Conservation (phyloP, 208 protist genomes). For the Leishmania amazonensis region DNA sequence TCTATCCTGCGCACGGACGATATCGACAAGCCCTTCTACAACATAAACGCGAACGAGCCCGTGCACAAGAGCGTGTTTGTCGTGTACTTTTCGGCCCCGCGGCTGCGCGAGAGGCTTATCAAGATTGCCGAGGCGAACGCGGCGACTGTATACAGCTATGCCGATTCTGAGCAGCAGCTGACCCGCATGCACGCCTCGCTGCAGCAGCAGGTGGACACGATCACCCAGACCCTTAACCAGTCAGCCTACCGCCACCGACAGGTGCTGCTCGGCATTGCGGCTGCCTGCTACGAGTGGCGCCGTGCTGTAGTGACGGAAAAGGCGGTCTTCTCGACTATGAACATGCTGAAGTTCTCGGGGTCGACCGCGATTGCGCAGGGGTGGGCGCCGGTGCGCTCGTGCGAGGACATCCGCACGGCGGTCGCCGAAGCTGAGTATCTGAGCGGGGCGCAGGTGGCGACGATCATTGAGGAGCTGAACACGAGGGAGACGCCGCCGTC, state of each 20-base stretch:
- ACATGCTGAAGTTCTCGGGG: constrained; percentile 95
- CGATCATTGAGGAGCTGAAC: constrained; percentile 92
- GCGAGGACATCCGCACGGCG: constrained; percentile 72
- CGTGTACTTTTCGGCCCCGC: constrained; percentile 97
- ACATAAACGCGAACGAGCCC: constrained; percentile 70
- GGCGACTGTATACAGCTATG: constrained; percentile 95
- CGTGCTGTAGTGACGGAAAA: constrained; percentile 94
- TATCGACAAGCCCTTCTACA: constrained; percentile 93
- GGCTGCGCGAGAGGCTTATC: constrained; percentile 88
- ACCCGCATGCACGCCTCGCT: constrained; percentile 64
- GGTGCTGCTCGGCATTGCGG: constrained; percentile 78
- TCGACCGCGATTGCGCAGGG: constrained; percentile 92
- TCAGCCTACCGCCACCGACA: constrained; percentile 67
- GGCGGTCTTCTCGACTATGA: constrained; percentile 97
- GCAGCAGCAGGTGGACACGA: constrained; percentile 70
- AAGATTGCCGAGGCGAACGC: constrained; percentile 97
- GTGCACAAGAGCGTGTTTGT: constrained; percentile 96
- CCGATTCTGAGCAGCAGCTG: constrained; percentile 86
- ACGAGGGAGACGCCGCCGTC: constrained; percentile 96
- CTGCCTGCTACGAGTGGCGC: constrained; percentile 86
- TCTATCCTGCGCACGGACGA: constrained; percentile 90
- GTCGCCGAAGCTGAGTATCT: constrained; percentile 79
- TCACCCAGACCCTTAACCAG: constrained; percentile 77
- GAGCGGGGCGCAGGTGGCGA: constrained; percentile 87
- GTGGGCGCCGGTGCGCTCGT: constrained; percentile 89